Percentiles rank a stretch among this genome's conserved stretches.
These are phyloP conservation scores for Trypanosoma lewisi DNA, from an alignment of 208 protist species.

Conservation along the genomic window DNA sequence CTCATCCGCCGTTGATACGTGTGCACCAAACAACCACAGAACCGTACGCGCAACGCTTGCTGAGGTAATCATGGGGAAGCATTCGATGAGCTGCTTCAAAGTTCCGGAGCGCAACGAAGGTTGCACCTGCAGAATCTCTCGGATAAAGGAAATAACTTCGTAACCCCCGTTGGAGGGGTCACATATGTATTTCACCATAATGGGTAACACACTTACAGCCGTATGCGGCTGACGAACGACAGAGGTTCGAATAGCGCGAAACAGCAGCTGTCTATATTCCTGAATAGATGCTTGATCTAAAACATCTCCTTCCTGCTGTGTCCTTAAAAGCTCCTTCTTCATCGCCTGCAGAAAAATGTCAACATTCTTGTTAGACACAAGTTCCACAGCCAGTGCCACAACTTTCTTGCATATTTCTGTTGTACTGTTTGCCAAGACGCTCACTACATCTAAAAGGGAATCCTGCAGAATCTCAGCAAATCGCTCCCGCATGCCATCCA, in stretches of 20 bases:
- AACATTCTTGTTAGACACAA: slow-evolving; percentile 92
- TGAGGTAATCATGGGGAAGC: slow-evolving; percentile 65
- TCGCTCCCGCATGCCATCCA: slow-evolving; percentile 88
- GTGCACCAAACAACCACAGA: slow-evolving; percentile 95
- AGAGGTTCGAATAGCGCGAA: slow-evolving; percentile 91
- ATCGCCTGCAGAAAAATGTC: slow-evolving; percentile 92
- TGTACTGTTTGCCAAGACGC: slow-evolving; percentile 86
- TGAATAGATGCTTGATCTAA: slow-evolving; percentile 22
- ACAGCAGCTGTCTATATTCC: slow-evolving; percentile 91
- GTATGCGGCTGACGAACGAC: slow-evolving; percentile 89
- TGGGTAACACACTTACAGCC: slow-evolving; percentile 70
- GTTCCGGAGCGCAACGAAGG: slow-evolving; percentile 74
- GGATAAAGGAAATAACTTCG: slow-evolving; percentile 94
- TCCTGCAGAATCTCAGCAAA: slow-evolving; percentile 91
- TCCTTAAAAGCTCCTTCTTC: slow-evolving; percentile 93
- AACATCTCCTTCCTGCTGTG: slow-evolving; percentile 39
- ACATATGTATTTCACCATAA: slow-evolving; percentile 95
- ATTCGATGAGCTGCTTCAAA: slow-evolving; percentile 50
- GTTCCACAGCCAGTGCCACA: slow-evolving; percentile 91
- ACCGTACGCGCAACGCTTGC: slow-evolving; percentile 69
- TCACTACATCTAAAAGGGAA: slow-evolving; percentile 95
- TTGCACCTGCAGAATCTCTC: slow-evolving; percentile 93
- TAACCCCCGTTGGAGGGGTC: slow-evolving; percentile 65
- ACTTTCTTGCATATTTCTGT: slow-evolving; percentile 95
- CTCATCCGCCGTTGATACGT: slow-evolving; percentile 64